Evolutionary conservation across 23 red algal genomes (phyloP).

Genomic region (Chondrus crispus): DNA sequence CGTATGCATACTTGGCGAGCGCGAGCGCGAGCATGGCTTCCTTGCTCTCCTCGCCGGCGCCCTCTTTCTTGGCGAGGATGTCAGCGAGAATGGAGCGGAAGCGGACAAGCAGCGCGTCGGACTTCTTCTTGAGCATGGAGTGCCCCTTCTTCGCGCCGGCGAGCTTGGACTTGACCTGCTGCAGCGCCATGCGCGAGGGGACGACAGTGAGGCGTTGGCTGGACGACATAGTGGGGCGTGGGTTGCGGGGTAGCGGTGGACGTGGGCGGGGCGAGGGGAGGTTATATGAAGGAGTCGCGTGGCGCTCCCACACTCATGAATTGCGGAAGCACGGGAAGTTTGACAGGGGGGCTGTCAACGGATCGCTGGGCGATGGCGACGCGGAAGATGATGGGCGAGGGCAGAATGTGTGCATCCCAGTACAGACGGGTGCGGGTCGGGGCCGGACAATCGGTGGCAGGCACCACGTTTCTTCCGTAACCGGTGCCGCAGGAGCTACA

Average conservation of each 20-base stretch:
- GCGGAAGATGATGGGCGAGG: too few species aligned
- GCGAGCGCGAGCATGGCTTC: constrained; percentile 89
- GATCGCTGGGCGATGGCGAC: not conserved
- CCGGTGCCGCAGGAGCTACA: too few species aligned
- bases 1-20: constrained; percentile 92
- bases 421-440: too few species aligned
- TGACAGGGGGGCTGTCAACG: not conserved
- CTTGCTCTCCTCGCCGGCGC: constrained; percentile 60
- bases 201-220: constrained; percentile 85
- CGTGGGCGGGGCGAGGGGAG: not conserved
- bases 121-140: constrained; percentile 98
- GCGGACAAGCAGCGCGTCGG: constrained; percentile 89
- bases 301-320: not conserved
- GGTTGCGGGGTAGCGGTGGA: not conserved
- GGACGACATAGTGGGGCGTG: constrained; percentile 20
- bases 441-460: too few species aligned
- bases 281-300: not conserved
- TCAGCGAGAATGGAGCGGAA: constrained; percentile 92
- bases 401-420: too few species aligned
- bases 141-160: constrained; percentile 88
- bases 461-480: too few species aligned
- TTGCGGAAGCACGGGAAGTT: not conserved
- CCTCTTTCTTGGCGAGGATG: constrained; percentile 82
- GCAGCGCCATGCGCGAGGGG: constrained; percentile 96
- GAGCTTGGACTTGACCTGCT: constrained; percentile 93